Evolutionary conservation across 2,329 filamentous ascomycete species (phyloP), one percentile per base, ranked within the genome.

Genomic region (Cucurbitaria berberidis): DNA sequence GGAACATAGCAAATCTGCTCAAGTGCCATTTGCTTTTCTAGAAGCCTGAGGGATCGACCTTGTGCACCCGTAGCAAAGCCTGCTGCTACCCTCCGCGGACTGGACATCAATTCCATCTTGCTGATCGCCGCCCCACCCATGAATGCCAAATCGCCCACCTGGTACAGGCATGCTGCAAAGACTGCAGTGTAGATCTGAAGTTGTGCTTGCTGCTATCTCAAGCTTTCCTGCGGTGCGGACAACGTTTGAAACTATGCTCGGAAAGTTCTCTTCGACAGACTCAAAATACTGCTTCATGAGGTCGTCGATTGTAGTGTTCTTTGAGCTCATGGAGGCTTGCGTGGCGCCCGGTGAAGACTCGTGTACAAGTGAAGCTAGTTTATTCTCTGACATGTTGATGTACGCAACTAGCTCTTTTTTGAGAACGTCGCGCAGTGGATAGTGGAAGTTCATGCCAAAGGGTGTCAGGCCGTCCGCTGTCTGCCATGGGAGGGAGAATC

Each of bases 221-320:
- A 98, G 81, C 76, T 96, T 96, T 45, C 86, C 88, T n/a, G 90
- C 88, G 29, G 93, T 99, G 57, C 91, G 86, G 5, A 97, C 93
- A 9, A 99, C 95, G 72, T 99, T 99, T 27, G 93, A 89, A 62
- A 99, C 93, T 50, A 98, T 91, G 49, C 90, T 91, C 3, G 93
- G 90, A 68, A 96, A 97, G 53, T 89, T 89, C 60, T 86, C 85
- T 71, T 96, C 93, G 15, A 96, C 91, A 35, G 86, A 88, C 61
- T 86, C 85, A 68, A 99, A 96, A 74, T 97, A 99, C 51, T 91
- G 87, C 52, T 82, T 79, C 88, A 98, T 93, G 48, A 99, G 84
- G 63, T 93, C 89, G 69, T 97, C 92, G 66, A 99, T 97, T 40
- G 91, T 96, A 40, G 91, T 83, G 60, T 91, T 88, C 69, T 88